These are phyloP conservation scores for Trichoderma gracile DNA, from an alignment of 2,329 filamentous ascomycete genomes.

Conservation along the genomic window DNA sequence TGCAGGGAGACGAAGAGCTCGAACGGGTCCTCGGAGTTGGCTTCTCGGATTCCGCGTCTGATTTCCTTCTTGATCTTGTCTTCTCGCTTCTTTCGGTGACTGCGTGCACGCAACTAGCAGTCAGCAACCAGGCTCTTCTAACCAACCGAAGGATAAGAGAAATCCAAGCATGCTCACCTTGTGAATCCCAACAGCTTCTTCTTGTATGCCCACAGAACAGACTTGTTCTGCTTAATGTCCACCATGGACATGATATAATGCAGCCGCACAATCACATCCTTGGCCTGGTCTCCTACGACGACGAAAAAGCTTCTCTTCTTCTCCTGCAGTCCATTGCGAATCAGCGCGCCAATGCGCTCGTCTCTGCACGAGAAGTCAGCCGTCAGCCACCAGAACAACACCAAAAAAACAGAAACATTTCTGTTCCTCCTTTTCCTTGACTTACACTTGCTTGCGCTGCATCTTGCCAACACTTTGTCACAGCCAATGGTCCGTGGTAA, in stretches of 20 bases:
- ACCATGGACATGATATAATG: slow-evolving; percentile 91
- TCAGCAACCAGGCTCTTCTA: not conserved
- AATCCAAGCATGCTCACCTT: slow-evolving; percentile 47
- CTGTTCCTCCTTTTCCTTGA: no score
- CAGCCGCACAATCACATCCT: slow-evolving; percentile 92
- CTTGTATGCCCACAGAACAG: slow-evolving; percentile 97
- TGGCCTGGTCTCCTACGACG: slow-evolving; percentile 85
- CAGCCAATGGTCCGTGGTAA: slow-evolving; percentile 34
- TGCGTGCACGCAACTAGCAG: not conserved
- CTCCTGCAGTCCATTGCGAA: slow-evolving; percentile 87
- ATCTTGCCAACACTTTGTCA: slow-evolving; percentile 44
- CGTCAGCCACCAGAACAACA: not conserved
- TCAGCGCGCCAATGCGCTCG: slow-evolving; percentile 85
- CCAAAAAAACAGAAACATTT: no score
- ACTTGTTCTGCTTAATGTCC: slow-evolving; percentile 87
- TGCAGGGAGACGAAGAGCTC: slow-evolving; percentile 95
- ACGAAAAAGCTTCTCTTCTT: slow-evolving; percentile 99
- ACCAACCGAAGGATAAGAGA: not conserved
- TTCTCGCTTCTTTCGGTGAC: slow-evolving; percentile 94
- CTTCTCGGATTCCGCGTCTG: slow-evolving; percentile 88
- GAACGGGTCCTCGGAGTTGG: slow-evolving; percentile 91
- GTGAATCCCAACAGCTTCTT: slow-evolving; percentile 95
- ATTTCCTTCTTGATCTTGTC: slow-evolving; percentile 98
- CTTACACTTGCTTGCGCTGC: slow-evolving; percentile 61
- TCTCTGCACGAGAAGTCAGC: slow-evolving; percentile 61